These are phyloP conservation scores for Penicillium lagena DNA, from an alignment of 495 filamentous ascomycete species.

Conservation along the genomic window DNA sequence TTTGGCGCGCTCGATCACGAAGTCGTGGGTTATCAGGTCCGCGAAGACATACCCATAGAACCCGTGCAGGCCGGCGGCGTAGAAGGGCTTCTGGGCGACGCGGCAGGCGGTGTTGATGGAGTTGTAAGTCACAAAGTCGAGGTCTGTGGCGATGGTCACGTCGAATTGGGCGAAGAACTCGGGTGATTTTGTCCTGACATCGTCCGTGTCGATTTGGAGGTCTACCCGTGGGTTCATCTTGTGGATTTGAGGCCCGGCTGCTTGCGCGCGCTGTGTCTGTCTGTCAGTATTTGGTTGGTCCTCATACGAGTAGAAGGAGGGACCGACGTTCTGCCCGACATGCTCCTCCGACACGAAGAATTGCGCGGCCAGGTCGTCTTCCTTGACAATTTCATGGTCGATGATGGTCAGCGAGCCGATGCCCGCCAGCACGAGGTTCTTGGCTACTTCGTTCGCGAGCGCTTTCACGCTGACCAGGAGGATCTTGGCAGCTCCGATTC, in stretches of 20 bases:
- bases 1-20: slow-evolving; percentile 75
- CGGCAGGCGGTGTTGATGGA: slow-evolving; percentile 79
- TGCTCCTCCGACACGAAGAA: slow-evolving; percentile 75
- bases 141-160: slow-evolving; percentile 85
- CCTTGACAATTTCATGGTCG: slow-evolving; percentile 70
- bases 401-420: slow-evolving; percentile 87
- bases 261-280: slow-evolving; percentile 61
- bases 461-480: slow-evolving; percentile 83
- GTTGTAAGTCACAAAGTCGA: slow-evolving; percentile 64
- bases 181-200: slow-evolving; percentile 56
- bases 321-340: slow-evolving; percentile 28
- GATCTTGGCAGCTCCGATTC: slow-evolving; percentile 72
- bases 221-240: slow-evolving; percentile 87
- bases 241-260: slow-evolving; percentile 69
- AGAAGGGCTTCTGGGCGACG: slow-evolving; percentile 70
- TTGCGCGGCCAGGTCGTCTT: slow-evolving; percentile 78
- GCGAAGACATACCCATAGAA: slow-evolving; percentile 94
- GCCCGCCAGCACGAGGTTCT: slow-evolving; percentile 94
- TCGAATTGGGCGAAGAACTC: slow-evolving; percentile 74
- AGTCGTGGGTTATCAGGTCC: slow-evolving; percentile 83
- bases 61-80: slow-evolving; percentile 81
- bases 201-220: slow-evolving; percentile 59
- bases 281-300: neutral
- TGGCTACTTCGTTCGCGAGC: slow-evolving; percentile 91
- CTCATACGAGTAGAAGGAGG: neutral